A percentile compares a stretch with the other conserved stretches of the same genome.
Conservation (phyloP, 257 asterid genomes). For the Penstemon barbatus region DNA sequence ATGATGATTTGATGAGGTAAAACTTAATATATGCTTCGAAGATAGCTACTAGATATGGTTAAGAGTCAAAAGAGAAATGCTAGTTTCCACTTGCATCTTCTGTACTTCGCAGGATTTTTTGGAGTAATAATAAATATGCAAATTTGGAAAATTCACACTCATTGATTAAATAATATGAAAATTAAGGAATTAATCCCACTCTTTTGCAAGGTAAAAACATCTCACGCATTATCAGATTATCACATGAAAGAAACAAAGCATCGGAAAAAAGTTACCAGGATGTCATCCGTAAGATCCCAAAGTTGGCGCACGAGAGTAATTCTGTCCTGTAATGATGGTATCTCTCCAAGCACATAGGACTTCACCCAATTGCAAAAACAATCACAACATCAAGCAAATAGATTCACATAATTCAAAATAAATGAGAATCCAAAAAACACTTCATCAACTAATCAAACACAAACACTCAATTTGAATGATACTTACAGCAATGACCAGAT, state of each 20-base stretch:
- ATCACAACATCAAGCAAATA: background rate
- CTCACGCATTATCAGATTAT: conserved; percentile 11
- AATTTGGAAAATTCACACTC: conserved; percentile 2
- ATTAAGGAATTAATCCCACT: conserved; percentile 7
- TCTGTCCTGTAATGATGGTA: conserved; percentile 89
- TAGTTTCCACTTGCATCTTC: background rate
- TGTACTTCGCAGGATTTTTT: background rate
- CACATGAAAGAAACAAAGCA: conserved; percentile 16
- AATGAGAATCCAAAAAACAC: conserved; percentile 10
- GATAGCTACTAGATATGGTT: background rate
- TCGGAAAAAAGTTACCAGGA: conserved; percentile 56
- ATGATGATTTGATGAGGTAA: too few species aligned
- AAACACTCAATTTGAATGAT: background rate
- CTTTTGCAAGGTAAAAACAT: conserved; percentile 7
- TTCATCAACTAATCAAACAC: conserved; percentile 3
- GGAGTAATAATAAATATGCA: background rate
- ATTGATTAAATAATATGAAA: background rate
- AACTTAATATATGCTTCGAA: background rate
- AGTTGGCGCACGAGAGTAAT: conserved; percentile 89
- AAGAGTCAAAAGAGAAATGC: background rate
- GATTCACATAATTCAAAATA: conserved; percentile 12
- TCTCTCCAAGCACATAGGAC: conserved; percentile 97
- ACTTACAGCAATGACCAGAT: conserved; percentile 89
- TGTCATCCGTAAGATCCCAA: conserved; percentile 86
- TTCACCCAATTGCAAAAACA: conserved; percentile 39